phyloP scores from a whole-genome alignment of 1,284 basidiomycete species.

The Puccinia hordei region DNA sequence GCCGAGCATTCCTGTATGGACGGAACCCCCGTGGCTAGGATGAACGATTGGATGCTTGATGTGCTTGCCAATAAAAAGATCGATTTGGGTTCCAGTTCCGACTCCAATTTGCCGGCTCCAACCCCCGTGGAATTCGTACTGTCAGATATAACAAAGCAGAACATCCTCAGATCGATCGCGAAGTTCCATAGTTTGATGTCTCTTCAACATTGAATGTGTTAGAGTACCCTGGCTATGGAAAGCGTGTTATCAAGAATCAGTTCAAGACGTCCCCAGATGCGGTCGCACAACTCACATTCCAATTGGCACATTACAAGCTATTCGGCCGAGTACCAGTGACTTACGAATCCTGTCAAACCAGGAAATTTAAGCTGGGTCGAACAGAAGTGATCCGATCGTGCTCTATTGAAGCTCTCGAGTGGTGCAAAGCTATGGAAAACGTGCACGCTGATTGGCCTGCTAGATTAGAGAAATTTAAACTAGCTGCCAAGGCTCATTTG shows the following conservation, averaged over 20 bases:
- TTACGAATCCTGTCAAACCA: constrained; percentile 92
- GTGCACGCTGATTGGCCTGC: constrained; percentile 54
- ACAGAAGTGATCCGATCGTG: constrained; percentile 92
- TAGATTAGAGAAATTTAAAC: constrained; percentile 72
- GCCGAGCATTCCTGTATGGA: constrained; percentile 87
- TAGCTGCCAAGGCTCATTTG: constrained; percentile 78
- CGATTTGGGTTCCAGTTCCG: constrained; percentile 65
- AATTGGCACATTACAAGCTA: constrained; percentile 83
- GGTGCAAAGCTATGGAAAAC: constrained; percentile 84
- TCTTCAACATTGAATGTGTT: constrained; percentile 59
- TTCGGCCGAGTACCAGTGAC: constrained; percentile 74
- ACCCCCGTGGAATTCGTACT: constrained; percentile 56
- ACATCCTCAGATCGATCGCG: constrained; percentile 65
- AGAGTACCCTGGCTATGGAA: constrained; percentile 90
- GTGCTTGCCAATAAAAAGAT: constrained; percentile 75
- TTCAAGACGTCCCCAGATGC: constrained; percentile 83
- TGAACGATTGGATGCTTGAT: constrained; percentile 91
- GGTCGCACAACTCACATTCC: constrained; percentile 83
- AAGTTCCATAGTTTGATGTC: constrained; percentile 77
- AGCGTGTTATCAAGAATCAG: constrained; percentile 78
- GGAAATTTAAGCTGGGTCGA: constrained; percentile 85
- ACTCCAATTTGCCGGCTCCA: constrained; percentile 54
- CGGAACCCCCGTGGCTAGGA: constrained; percentile 87
- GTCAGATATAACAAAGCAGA: constrained; percentile 68
- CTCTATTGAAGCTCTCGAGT: constrained; percentile 79